Evolutionary conservation across 495 filamentous ascomycete genomes (phyloP), one percentile per base, ranked within the genome.

Genomic region (Pseudevernia furfuracea): DNA sequence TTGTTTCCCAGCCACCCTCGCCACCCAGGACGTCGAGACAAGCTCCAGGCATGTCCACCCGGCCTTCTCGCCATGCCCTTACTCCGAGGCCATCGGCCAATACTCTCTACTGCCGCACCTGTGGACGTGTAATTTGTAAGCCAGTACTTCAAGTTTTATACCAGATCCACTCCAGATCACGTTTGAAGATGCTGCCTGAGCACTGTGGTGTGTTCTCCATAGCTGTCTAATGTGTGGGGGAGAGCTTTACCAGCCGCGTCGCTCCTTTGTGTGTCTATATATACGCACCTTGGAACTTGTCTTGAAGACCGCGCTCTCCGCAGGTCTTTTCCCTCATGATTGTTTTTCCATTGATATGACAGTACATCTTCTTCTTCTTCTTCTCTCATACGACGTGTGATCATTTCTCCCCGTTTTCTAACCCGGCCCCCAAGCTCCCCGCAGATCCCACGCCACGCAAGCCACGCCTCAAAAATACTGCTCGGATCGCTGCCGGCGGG

Each of bases 401-500:
- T 15, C 41, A 46, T 30, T 6, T 34, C 10, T 28, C 28, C 37
- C n/a, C n/a, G n/a, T 12, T 1, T 41, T 32, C 48, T n/a, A 7
- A 57, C 17, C 1, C 39, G 41, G 1, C 61, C 23, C 55, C 23
- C 55, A 64, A 59, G 63, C 62, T 64, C 55, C 48, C 34, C 60
- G 59, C 14, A 59, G 46, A 44, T 43, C 62, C 55, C 74, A 63
- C 49, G 48, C 62, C 34, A 25, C 64, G 52, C 60, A 62, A n/a
- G 34, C 64, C 21, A 63, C 58, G 3, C 66, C 68, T n/a, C 69
- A 68, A 30, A 68, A 70, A 61, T 72, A 66, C 66, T 66, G 68
- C 58, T 68, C 62, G 34, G 37, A 63, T 39, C 63, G 64, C 44
- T 70, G 70, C 62, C 58, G 65, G 21, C 61, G 64, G 17, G 57